Base-by-base conservation (phyloP, 2,329 filamentous ascomycete species). In the Chrysosporium keratinophilum region DNA sequence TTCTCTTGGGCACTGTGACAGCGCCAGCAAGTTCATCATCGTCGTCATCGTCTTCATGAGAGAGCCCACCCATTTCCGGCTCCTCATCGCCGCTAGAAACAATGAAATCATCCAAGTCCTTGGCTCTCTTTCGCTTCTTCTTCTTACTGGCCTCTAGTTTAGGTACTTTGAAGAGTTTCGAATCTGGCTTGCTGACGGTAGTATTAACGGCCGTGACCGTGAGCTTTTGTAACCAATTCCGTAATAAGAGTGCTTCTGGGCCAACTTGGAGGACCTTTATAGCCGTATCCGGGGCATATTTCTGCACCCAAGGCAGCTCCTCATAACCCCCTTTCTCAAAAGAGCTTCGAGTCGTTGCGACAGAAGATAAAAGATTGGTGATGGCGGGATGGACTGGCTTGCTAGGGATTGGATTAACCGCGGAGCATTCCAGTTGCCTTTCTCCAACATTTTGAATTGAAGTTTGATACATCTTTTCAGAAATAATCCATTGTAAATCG, bases 311-410 rank as follows among this genome's bases (percentile, higher is more conserved):
- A 7, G 81, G 70, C 28, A 78, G 70, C 1, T 74, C 75, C 64
- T 97, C 91, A 61, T 86, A 95, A 48, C 77, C 78, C 7, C 83
- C 86, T 57, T 73, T 78, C 65, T 98, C 93, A 63, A 90, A 96
- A 0, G 90, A 83, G 3, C 87, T 90, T 11, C 90, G 74, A 0
- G 76, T 76, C 1, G 74, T 76, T 43, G 75, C 70, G 33, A 96
- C 75, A 0, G 76, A 74, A 2, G 74, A 66, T 61, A 83, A 87
- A 1, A 88, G 71, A 1, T 75, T 73, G 11, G 67, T 61, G 45
- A 93, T 67, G 15, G 81, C 79, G 10, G 83, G 75, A 65, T 89
- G 83, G 5, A 59, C 52, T 44, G 61, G 66, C 66, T 61, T 65
- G 1, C 7, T 47, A 20, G 49, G 17, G 10, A 5, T 40, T 17